These are phyloP conservation scores for Alternaria dauci DNA, from an alignment of 2,329 filamentous ascomycete genomes.

Conservation along the genomic window DNA sequence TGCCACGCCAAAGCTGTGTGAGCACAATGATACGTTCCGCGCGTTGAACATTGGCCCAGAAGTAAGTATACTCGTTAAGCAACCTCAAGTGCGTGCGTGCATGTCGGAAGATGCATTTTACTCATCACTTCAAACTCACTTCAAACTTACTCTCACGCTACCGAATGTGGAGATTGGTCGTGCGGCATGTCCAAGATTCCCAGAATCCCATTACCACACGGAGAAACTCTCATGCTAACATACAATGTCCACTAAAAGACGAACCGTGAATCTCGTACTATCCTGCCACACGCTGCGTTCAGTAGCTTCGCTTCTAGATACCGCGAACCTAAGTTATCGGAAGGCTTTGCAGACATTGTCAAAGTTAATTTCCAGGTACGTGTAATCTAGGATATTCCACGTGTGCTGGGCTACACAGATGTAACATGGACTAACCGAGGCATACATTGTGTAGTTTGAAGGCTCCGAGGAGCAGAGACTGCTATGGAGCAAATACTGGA, in stretches of 20 bases:
- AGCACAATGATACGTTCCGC: slow-evolving; percentile 89
- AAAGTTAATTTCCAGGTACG: slow-evolving; percentile 75
- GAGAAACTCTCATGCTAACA: slow-evolving; percentile 28
- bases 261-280: slow-evolving; percentile 81
- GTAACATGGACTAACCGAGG: slow-evolving; percentile 29
- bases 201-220: not conserved
- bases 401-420: slow-evolving; percentile 4
- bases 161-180: slow-evolving; percentile 20
- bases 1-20: slow-evolving; percentile 71
- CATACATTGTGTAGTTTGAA: slow-evolving; percentile 60
- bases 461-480: slow-evolving; percentile 73
- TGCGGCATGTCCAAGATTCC: slow-evolving; percentile 5
- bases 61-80: slow-evolving; percentile 41
- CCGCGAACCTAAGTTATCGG: slow-evolving; percentile 72
- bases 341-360: slow-evolving; percentile 85
- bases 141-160: slow-evolving; percentile 14
- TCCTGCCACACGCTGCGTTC: slow-evolving; percentile 83
- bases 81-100: slow-evolving; percentile 11
- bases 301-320: slow-evolving; percentile 76
- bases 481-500: slow-evolving; percentile 82
- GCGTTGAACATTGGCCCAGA: slow-evolving; percentile 62
- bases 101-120: slow-evolving; percentile 4
- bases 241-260: slow-evolving; percentile 55
- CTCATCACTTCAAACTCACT: slow-evolving; percentile 4
- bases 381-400: slow-evolving; percentile 18